phyloP scores from a whole-genome alignment of 148 eudicot genomes.

The Polygonum aviculare region DNA sequence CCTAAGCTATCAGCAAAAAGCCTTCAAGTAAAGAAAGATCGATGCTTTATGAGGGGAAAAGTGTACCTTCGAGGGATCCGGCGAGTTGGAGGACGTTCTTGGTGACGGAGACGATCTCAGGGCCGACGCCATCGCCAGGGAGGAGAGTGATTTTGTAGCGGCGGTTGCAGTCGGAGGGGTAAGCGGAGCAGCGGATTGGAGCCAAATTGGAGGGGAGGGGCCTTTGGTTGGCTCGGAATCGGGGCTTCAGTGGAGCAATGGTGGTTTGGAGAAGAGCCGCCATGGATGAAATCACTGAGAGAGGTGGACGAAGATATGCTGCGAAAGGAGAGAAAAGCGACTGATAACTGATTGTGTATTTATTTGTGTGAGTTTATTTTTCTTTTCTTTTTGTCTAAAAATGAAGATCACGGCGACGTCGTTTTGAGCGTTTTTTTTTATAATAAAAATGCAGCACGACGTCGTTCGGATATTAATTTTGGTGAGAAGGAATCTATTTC shows the following conservation, averaged over 20 bases:
- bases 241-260: constrained; percentile 28
- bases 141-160: constrained; percentile 75
- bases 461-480: no score
- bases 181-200: constrained; percentile 41
- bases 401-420: no score
- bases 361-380: no score
- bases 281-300: constrained; percentile 21
- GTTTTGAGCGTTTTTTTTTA: no score
- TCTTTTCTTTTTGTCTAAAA: no score
- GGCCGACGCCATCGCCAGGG: constrained; percentile 96
- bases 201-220: constrained; percentile 6
- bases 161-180: constrained; percentile 18
- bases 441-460: no score
- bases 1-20: background rate
- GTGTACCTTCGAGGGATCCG: constrained; percentile 63
- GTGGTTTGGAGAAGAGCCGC: constrained; percentile 50
- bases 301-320: background rate
- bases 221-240: background rate
- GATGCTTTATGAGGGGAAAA: background rate
- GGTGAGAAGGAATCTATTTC: no score
- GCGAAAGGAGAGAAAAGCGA: no score
- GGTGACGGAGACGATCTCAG: constrained; percentile 82
- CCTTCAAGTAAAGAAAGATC: background rate
- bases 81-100: constrained; percentile 57
- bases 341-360: no score